A percentile compares a stretch with the other conserved stretches of the same genome.
Evolutionary conservation across 305 asterid genomes (phyloP).

Genomic region (Plantago coronopus): DNA sequence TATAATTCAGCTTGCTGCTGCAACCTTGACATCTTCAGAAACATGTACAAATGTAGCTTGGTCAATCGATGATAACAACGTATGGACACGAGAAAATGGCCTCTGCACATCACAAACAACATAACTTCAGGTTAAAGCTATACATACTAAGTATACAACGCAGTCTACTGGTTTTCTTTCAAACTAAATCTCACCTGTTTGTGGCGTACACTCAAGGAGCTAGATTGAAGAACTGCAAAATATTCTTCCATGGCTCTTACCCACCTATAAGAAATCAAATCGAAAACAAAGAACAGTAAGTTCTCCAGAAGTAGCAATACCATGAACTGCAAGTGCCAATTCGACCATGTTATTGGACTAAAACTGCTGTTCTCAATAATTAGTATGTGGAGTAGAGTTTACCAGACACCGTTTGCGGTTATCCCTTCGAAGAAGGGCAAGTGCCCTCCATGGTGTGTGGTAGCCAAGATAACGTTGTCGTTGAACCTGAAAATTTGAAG

Average conservation of each 20-base stretch:
- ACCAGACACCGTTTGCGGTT: constrained; percentile 73
- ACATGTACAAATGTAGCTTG: constrained; percentile 59
- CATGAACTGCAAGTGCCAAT: too few relatives aligned
- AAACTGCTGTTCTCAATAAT: too few relatives aligned
- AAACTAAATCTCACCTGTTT: constrained; percentile 5
- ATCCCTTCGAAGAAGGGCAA: constrained; percentile 86
- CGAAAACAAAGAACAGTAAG: too few relatives aligned
- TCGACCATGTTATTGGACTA: too few relatives aligned
- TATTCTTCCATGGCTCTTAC: constrained; percentile 70
- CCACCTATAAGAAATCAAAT: neutral
- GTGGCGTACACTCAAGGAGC: constrained; percentile 32
- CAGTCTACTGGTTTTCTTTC: too few relatives aligned
- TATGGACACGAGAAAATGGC: constrained; percentile 34
- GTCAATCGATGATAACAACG: constrained; percentile 63
- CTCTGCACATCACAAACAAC: constrained; percentile 29
- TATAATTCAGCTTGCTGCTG: constrained; percentile 36
- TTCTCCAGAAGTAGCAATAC: too few relatives aligned
- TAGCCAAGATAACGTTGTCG: constrained; percentile 69
- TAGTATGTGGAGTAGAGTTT: constrained; percentile 4
- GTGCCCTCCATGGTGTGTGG: constrained; percentile 92
- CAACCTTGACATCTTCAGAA: constrained; percentile 50
- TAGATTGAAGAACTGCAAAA: constrained; percentile 55
- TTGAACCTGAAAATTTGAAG: constrained; percentile 48
- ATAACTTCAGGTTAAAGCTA: neutral
- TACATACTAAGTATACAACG: neutral